Base-by-base conservation (phyloP, 805 yeast species). In the Starmerella cellae region DNA sequence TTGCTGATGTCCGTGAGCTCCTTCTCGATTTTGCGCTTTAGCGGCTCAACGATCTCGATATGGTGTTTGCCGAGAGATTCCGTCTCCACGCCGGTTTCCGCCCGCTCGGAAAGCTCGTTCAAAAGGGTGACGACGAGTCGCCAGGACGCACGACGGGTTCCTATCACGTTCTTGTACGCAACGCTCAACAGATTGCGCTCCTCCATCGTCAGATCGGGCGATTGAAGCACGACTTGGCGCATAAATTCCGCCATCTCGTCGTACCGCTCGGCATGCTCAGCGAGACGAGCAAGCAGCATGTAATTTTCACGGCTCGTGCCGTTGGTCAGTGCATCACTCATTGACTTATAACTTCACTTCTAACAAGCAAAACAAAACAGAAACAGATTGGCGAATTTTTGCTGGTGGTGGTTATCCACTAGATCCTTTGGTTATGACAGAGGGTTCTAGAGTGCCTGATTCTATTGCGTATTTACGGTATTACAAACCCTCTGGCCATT, bases 61-160 rank as follows among this genome's bases (percentile, higher is more conserved):
- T 91, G 96, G 55, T 77, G 53, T 20, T 26, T 17, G 13, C 35
- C 38, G 13, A 40, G 38, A 9, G 46, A 24, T 13, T 39, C 46
- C 9, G 21, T 29, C 26, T 39, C 44, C 14, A 36, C 39, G 26
- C 36, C 36, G 14, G 9, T 21, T 70, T 87, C 87, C 56, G 85
- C 80, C 67, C 87, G 96, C 70, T 88, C 97, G 70, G 85, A 87
- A 69, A 88, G 96, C 68, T 88, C 98, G 59, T 88, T 88, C 37
- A 43, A 35, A 24, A 46, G 41, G 27, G 96, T 84, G 30, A 95
- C 85, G 41, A 91, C 95, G 61, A 91, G 85, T 76, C 98, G 82
- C 97, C 97, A 91, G 36, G 95, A 84, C 46, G 98, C 97, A 71
- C 98, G 87, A 61, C 97, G 85, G 46, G 97, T 95, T 62, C 98